Conservation (phyloP, 2,329 filamentous ascomycete genomes). For the Talaromyces sp. region DNA sequence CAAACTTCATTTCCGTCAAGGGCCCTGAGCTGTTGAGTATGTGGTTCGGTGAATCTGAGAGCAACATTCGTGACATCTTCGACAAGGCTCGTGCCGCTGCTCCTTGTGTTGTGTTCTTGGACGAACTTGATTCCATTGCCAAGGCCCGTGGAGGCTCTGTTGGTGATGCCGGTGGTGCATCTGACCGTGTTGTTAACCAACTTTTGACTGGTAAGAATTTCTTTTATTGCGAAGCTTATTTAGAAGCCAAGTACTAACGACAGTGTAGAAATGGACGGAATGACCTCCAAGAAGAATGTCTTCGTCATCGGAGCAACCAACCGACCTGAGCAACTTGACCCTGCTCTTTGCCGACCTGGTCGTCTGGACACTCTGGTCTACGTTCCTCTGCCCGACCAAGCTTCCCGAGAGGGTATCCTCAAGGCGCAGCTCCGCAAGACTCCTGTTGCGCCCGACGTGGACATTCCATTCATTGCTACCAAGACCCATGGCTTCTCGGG, state of each 20-base stretch:
- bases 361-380: slow-evolving; percentile 99
- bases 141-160: slow-evolving; percentile 97
- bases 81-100: slow-evolving; percentile 98
- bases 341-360: slow-evolving; percentile 93
- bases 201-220: slow-evolving; percentile 77
- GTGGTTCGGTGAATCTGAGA: slow-evolving; percentile 99
- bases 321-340: slow-evolving; percentile 96
- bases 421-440: slow-evolving; percentile 98
- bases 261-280: slow-evolving; percentile 88
- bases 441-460: slow-evolving; percentile 79
- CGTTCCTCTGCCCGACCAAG: slow-evolving; percentile 90
- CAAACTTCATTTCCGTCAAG: slow-evolving; percentile 99
- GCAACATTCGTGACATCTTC: slow-evolving; percentile 99
- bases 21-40: slow-evolving; percentile 96
- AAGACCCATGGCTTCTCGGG: slow-evolving; percentile 99
- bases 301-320: slow-evolving; percentile 99
- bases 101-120: slow-evolving; percentile 97
- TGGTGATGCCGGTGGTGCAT: slow-evolving; percentile 95
- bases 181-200: slow-evolving; percentile 99
- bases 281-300: slow-evolving; percentile 99
- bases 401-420: slow-evolving; percentile 82
- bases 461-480: slow-evolving; percentile 85
- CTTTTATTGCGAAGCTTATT: background rate
- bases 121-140: slow-evolving; percentile 97
- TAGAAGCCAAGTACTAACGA: slow-evolving; percentile 32